Evolutionary conservation across 75 land plant genomes (phyloP).

Genomic region (Cupressus sempervirens): DNA sequence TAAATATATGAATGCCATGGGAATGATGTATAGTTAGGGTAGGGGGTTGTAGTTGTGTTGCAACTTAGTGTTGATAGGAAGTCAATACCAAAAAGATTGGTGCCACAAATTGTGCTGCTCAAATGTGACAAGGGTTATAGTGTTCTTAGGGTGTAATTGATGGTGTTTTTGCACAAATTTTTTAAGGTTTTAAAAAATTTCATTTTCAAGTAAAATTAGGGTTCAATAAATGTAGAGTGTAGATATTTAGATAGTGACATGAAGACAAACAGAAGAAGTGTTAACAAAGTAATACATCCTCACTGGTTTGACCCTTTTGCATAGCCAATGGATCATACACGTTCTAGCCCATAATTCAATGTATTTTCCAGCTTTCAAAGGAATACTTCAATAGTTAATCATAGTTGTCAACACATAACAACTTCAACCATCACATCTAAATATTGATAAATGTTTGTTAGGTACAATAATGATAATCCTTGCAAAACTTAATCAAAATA

Average conservation of each 20-base stretch:
- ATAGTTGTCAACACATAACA: neutral
- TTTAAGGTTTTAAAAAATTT: too few species aligned
- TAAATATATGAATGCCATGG: too few species aligned
- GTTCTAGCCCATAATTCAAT: constrained; percentile 84
- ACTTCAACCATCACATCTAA: neutral
- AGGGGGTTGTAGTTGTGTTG: too few species aligned
- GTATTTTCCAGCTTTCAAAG: constrained; percentile 81
- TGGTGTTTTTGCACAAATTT: too few species aligned
- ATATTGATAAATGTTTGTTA: neutral
- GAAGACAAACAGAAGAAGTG: neutral
- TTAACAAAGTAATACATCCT: constrained; percentile 7
- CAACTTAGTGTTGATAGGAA: too few species aligned
- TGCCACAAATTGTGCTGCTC: too few species aligned
- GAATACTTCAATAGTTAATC: neutral
- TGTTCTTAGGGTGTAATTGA: too few species aligned
- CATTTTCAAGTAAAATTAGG: too few species aligned
- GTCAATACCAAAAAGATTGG: too few species aligned
- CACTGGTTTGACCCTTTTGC: constrained; percentile 73
- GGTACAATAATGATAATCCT: neutral
- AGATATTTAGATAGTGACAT: neutral
- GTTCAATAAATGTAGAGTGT: neutral
- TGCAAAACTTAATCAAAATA: neutral
- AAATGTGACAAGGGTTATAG: too few species aligned
- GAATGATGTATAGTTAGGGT: too few species aligned
- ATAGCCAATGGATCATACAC: constrained; percentile 87